Percentiles rank a stretch among this genome's conserved stretches.
Evolutionary conservation across 73 alveolate species (phyloP).

Genomic region (Stentor roeselii): DNA sequence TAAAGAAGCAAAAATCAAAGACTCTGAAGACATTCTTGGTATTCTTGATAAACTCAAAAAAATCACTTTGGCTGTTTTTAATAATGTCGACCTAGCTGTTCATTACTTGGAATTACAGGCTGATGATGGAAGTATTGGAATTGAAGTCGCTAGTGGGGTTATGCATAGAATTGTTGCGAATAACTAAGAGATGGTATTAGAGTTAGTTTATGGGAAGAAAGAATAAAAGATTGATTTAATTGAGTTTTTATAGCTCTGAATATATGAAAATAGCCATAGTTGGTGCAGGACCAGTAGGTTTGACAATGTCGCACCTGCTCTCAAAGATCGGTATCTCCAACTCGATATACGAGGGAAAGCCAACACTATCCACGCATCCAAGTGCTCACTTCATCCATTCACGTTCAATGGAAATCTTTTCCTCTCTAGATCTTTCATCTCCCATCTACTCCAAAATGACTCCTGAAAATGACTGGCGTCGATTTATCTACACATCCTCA

Average conservation of each 20-base stretch:
- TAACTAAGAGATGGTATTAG: no score
- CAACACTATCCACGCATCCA: slow-evolving; percentile 16
- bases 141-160: neutral
- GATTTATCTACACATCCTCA: neutral
- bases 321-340: neutral
- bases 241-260: no score
- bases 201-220: no score
- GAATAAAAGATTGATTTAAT: no score
- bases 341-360: neutral
- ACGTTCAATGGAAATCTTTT: slow-evolving; percentile 18
- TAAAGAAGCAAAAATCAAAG: neutral
- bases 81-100: neutral
- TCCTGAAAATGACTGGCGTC: neutral
- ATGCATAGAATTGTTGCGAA: neutral
- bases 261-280: neutral
- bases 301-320: neutral
- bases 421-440: neutral
- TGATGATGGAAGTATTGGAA: neutral
- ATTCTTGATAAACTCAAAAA: neutral
- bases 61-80: neutral
- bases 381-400: slow-evolving; percentile 25
- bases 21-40: neutral
- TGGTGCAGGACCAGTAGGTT: slow-evolving; percentile 22
- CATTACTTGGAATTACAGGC: neutral
- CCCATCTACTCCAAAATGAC: slow-evolving; percentile 1